Evolutionary conservation across 1,139 yeast species (phyloP), one percentile per base, ranked within the genome.

Genomic region (Lodderomyces theae): DNA sequence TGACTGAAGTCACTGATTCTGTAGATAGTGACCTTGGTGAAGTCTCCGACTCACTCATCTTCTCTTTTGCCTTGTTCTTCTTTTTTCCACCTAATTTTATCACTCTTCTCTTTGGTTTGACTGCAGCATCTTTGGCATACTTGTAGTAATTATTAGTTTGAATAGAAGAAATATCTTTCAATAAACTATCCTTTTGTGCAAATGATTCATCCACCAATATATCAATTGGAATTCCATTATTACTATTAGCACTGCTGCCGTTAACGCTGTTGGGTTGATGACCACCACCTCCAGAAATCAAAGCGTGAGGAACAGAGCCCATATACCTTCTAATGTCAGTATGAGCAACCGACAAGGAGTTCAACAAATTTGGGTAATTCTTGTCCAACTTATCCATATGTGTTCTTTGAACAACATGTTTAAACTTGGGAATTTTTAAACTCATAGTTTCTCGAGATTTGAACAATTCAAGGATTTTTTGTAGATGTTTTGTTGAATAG

Each of bases 361-460:
- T 66, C 32, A 66, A 56, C 49, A 72, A 64, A 41, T 60, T 70
- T 3, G 77, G 77, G 36, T 57, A 53, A 38, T 61, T 61, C 53
- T 66, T 64, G 49, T 61, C 66, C 48, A 61, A 63, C 42, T 61
- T 70, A 41, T 72, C 76, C 47, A 72, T 56, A 45, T 67, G 64
- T 19, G 80, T 73, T 40, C 86, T 64, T 52, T 77, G 81, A n/a
- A 80, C 71, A 3, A 79, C 69, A 43, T 77, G 76, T 30, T 71
- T 72, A 45, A 81, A 70, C 31, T 72, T 69, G 1, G 86, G 83
- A 1, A 85, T 75, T 40, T 79, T 76, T 39, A 88, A 61, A 15
- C 84, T 78, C 46, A 90, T 68, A 0, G 97, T 86, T 49, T 86
- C 90, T 50, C 96, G 77, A 4, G 92, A 80, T 22, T 84, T 80